A percentile compares a stretch with the other conserved stretches of the same genome.
These are phyloP conservation scores for Metschnikowia anglica DNA, from an alignment of 805 yeast species.

Conservation along the genomic window DNA sequence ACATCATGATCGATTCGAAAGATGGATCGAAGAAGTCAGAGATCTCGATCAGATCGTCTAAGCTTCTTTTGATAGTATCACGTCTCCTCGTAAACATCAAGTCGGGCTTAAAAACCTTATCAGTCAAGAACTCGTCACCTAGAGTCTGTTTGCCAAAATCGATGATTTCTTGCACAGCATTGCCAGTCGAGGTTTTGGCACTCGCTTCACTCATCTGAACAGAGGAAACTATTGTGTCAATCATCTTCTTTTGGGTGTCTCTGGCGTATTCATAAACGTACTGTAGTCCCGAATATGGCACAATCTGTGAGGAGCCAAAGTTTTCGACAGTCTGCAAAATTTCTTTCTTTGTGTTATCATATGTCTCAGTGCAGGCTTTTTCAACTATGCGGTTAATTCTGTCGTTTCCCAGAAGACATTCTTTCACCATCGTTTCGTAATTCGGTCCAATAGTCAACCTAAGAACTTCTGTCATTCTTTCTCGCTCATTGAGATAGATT, in stretches of 20 bases:
- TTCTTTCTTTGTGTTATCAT: conserved; percentile 55
- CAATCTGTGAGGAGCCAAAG: conserved; percentile 51
- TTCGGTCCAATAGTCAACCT: conserved; percentile 57
- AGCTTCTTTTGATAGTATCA: conserved; percentile 58
- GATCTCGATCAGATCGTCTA: conserved; percentile 59
- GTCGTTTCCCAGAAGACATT: conserved; percentile 56
- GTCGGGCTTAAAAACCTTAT: conserved; percentile 63
- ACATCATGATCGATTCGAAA: conserved; percentile 53
- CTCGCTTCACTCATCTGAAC: conserved; percentile 64
- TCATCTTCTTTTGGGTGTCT: conserved; percentile 65
- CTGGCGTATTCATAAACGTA: conserved; percentile 66
- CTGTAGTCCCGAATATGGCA: conserved; percentile 62
- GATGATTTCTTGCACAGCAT: conserved; percentile 62
- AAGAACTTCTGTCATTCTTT: conserved; percentile 48
- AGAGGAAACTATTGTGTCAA: conserved; percentile 60
- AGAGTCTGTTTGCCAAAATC: conserved; percentile 60
- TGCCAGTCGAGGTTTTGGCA: conserved; percentile 62
- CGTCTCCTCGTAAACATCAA: conserved; percentile 79
- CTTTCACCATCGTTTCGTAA: conserved; percentile 51
- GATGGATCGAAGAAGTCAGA: conserved; percentile 82
- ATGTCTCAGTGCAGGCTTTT: conserved; percentile 52
- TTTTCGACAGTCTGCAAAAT: conserved; percentile 52
- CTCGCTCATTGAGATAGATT: conserved; percentile 51
- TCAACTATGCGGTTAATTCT: conserved; percentile 65
- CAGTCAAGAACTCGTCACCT: conserved; percentile 59